Evolutionary conservation across 441 rosid species (phyloP), one percentile per base, ranked within the genome.

Genomic region (Euphorbia celastroides): DNA sequence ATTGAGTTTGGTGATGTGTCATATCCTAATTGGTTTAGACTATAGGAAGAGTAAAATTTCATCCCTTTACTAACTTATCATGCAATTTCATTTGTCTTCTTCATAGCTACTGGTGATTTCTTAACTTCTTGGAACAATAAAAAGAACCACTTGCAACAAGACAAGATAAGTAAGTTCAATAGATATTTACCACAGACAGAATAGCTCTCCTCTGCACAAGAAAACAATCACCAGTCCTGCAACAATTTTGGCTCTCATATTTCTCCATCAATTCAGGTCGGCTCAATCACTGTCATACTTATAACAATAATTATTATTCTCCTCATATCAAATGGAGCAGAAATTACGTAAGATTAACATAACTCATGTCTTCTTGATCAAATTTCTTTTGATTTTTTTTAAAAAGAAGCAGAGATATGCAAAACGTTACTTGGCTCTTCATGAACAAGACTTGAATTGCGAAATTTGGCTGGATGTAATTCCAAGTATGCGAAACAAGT

Each of bases 1-100:
- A 74, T 74, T n/a, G 52, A 64, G 72, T 25, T 58, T 20, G 65
- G 19, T 58, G 78, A 77, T n/a, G 17, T 72, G 79, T 72, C 73
- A 5, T 14, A 7, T 25, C 26, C 28, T 0, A 14, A 81, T 73
- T 79, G 81, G 80, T 27, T 27, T 36, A n/a, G 60, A 57, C 41
- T 50, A 60, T 41, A 25, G 25, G 17, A 28, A 36, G 19, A 9
- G 60, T 36, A 27, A 25, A 58, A 36, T 64, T 62, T 59, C 54
- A 68, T 44, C 25, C 26, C 31, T 17, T 12, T 27, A 10, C 12
- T 13, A 10, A 14, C 20, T 48, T 23, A 31, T 65, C 22, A 44
- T 19, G 50, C 1, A 26, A 42, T 16, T 0, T 12, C 4, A 7
- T 58, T 20, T 58, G 64, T 58, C 64, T 42, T 30, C 34, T 31